Conservation (phyloP, 2,329 filamentous ascomycete species). For the Pseudocercospora pini-densiflorae region DNA sequence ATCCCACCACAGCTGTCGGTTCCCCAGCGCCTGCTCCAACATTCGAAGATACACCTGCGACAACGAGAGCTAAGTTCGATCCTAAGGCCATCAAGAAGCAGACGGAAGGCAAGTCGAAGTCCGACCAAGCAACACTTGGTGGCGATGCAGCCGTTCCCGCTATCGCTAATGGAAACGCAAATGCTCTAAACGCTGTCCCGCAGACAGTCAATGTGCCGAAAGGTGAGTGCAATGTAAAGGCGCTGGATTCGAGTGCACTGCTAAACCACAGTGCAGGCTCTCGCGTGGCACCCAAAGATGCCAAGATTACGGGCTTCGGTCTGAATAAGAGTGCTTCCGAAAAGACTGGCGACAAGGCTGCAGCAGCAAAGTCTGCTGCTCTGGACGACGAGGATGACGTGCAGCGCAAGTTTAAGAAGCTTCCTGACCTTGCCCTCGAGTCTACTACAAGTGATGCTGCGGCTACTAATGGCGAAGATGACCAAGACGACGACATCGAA, state of each 20-base stretch:
- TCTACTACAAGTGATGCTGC: constrained; percentile 48
- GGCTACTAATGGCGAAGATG: constrained; percentile 60
- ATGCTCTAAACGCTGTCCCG: constrained; percentile 47
- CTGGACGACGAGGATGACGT: constrained; percentile 88
- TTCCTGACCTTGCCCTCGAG: constrained; percentile 74
- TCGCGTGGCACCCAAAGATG: constrained; percentile 35
- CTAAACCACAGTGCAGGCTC: neutral
- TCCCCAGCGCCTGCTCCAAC: constrained; percentile 12
- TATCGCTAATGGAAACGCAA: constrained; percentile 36
- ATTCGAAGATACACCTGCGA: constrained; percentile 27
- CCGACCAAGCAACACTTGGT: constrained; percentile 60
- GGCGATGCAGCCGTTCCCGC: constrained; percentile 56
- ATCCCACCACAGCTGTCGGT: constrained; percentile 5
- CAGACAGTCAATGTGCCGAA: constrained; percentile 42
- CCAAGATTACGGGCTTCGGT: constrained; percentile 83
- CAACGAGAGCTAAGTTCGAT: constrained; percentile 78
- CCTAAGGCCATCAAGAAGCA: constrained; percentile 86
- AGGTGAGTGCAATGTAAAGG: constrained; percentile 36
- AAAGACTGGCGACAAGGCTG: constrained; percentile 58
- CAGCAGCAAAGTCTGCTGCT: constrained; percentile 71
- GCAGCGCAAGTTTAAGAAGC: constrained; percentile 86
- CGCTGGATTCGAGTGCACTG: neutral
- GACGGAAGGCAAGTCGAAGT: constrained; percentile 56
- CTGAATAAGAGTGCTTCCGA: constrained; percentile 72
- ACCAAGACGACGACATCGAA: constrained; percentile 61